phyloP scores from a whole-genome alignment of 495 filamentous ascomycete species.

The Aspergillus avenaceus region DNA sequence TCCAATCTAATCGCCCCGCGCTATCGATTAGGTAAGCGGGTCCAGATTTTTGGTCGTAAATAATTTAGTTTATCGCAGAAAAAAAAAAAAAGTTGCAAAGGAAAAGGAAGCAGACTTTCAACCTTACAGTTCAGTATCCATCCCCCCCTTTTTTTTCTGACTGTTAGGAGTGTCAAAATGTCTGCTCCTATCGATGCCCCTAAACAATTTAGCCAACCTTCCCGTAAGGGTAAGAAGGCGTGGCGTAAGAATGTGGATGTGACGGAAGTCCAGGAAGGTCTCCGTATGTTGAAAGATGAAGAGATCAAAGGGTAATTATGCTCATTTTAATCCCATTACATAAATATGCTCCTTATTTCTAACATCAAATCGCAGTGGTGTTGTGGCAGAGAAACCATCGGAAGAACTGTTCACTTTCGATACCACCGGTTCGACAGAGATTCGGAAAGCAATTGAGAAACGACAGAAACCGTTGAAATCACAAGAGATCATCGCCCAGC shows the following conservation, averaged over 20 bases:
- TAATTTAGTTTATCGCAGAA: slow-evolving; percentile 19
- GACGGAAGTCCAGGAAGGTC: slow-evolving; percentile 74
- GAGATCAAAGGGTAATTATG: slow-evolving; percentile 72
- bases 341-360: neutral
- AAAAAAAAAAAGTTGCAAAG: slow-evolving; percentile 22
- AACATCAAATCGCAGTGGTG: slow-evolving; percentile 52
- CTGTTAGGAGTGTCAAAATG: slow-evolving; percentile 24
- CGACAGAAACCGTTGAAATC: slow-evolving; percentile 71
- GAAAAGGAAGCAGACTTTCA: slow-evolving; percentile 20
- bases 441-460: slow-evolving; percentile 60
- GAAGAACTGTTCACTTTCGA: slow-evolving; percentile 82
- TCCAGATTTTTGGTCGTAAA: slow-evolving; percentile 28
- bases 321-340: neutral
- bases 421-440: slow-evolving; percentile 57
- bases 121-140: neutral
- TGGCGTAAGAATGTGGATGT: slow-evolving; percentile 98
- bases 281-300: slow-evolving; percentile 80
- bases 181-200: slow-evolving; percentile 42
- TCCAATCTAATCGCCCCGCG: slow-evolving; percentile 19
- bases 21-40: slow-evolving; percentile 28
- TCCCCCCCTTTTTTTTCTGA: neutral
- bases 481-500: slow-evolving; percentile 83
- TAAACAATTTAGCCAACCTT: slow-evolving; percentile 71
- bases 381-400: slow-evolving; percentile 73
- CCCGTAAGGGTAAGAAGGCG: slow-evolving; percentile 95